Evolutionary conservation across 805 yeast genomes (phyloP).

Genomic region (Sugiyamaella qingdaonensis): DNA sequence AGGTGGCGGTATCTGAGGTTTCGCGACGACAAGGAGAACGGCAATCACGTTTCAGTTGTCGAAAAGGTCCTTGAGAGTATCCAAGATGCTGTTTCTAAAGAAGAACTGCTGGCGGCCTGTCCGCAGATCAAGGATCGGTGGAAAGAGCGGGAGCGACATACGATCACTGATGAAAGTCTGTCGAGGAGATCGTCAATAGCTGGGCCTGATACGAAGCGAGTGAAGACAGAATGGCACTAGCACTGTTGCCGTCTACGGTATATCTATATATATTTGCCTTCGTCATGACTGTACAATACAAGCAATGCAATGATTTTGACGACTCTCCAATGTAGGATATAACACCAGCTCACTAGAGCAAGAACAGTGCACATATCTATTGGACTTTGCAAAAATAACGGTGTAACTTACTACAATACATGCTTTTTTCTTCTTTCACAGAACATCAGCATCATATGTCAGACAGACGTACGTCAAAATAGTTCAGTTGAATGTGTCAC

Average conservation of each 20-base stretch:
- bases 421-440: too few relatives aligned
- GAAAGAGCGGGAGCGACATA: conserved; percentile 45
- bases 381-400: too few relatives aligned
- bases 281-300: neutral
- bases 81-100: conserved; percentile 76
- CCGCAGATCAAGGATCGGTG: conserved; percentile 55
- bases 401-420: too few relatives aligned
- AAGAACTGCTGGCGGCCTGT: conserved; percentile 62
- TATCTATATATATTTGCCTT: neutral
- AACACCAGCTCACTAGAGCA: neutral
- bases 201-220: conserved; percentile 1
- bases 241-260: neutral
- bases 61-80: conserved; percentile 80
- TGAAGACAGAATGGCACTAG: neutral
- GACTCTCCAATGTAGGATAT: neutral
- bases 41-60: conserved; percentile 79
- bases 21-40: conserved; percentile 87
- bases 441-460: too few relatives aligned
- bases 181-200: neutral
- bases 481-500: too few relatives aligned
- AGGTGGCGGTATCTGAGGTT: conserved; percentile 84
- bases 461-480: too few relatives aligned
- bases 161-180: neutral
- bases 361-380: too few relatives aligned
- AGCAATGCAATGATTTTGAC: too few relatives aligned